Conservation (phyloP, 2,329 filamentous ascomycete genomes). For the Penicillium concentricum region DNA sequence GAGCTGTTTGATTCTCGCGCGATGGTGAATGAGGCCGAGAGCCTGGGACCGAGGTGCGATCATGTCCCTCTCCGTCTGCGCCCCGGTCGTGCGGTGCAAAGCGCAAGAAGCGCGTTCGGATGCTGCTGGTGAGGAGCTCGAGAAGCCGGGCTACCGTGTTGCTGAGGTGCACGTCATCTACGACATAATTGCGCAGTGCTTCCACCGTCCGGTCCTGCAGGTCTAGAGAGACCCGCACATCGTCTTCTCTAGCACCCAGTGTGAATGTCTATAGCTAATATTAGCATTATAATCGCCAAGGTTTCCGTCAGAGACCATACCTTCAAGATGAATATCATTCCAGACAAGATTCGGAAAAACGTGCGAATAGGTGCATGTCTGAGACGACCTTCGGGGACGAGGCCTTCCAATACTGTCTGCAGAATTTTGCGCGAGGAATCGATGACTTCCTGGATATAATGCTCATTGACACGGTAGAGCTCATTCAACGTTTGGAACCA, state of each 20-base stretch:
- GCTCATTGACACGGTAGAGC: constrained; percentile 58
- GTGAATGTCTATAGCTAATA: constrained; percentile 53
- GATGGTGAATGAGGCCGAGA: constrained; percentile 41
- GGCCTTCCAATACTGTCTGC: constrained; percentile 58
- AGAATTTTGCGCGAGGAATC: constrained; percentile 62
- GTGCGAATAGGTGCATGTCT: constrained; percentile 63
- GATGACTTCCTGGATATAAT: constrained; percentile 62
- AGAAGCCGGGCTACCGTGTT: constrained; percentile 62
- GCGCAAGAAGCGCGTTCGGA: constrained; percentile 58
- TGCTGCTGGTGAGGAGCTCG: constrained; percentile 57
- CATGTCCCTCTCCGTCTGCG: constrained; percentile 37
- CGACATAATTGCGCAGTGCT: constrained; percentile 59
- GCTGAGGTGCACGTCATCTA: constrained; percentile 65
- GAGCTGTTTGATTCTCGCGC: constrained; percentile 27
- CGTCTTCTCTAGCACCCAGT: constrained; percentile 61
- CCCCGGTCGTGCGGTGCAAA: constrained; percentile 55
- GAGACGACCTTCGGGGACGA: constrained; percentile 58
- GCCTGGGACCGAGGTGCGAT: constrained; percentile 35
- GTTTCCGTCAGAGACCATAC: constrained; percentile 30
- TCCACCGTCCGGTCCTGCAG: constrained; percentile 60
- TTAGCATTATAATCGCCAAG: neutral
- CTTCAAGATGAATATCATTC: constrained; percentile 65
- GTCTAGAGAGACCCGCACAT: constrained; percentile 58
- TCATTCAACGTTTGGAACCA: constrained; percentile 44
- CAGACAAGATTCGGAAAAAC: constrained; percentile 63